A percentile compares a stretch with the other conserved stretches of the same genome.
Evolutionary conservation across 495 filamentous ascomycete species (phyloP).

Genomic region (Xylaria scruposa): DNA sequence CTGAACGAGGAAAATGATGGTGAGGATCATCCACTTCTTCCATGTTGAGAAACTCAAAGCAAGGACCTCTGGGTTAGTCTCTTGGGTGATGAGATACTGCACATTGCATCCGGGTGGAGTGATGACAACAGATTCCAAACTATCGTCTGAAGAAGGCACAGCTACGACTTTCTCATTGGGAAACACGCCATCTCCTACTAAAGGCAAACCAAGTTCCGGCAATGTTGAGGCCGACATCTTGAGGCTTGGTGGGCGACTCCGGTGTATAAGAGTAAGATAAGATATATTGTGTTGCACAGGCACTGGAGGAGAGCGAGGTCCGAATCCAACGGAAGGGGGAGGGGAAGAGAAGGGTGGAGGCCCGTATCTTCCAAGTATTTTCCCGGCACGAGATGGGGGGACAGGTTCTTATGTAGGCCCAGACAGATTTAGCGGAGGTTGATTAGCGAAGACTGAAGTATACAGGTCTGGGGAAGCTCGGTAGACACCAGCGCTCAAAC

Average conservation of each 20-base stretch:
- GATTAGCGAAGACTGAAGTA: slow-evolving; percentile 4
- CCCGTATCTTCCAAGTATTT: background rate
- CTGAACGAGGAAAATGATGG: slow-evolving; percentile 75
- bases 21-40: slow-evolving; percentile 78
- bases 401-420: background rate
- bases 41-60: slow-evolving; percentile 65
- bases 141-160: background rate
- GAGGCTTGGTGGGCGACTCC: background rate
- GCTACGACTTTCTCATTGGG: background rate
- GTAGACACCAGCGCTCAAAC: background rate
- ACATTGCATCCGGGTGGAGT: slow-evolving; percentile 27
- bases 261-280: background rate
- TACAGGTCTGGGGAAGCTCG: background rate
- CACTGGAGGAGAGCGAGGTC: background rate
- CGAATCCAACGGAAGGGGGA: background rate
- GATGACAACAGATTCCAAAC: background rate
- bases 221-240: background rate
- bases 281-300: background rate
- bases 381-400: background rate
- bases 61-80: slow-evolving; percentile 66
- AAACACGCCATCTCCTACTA: background rate
- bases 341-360: background rate
- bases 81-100: slow-evolving; percentile 55
- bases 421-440: background rate
- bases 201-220: background rate